Evolutionary conservation across 331 rosid species (phyloP), one percentile per base, ranked within the genome.

Genomic region (Malus hybrid): DNA sequence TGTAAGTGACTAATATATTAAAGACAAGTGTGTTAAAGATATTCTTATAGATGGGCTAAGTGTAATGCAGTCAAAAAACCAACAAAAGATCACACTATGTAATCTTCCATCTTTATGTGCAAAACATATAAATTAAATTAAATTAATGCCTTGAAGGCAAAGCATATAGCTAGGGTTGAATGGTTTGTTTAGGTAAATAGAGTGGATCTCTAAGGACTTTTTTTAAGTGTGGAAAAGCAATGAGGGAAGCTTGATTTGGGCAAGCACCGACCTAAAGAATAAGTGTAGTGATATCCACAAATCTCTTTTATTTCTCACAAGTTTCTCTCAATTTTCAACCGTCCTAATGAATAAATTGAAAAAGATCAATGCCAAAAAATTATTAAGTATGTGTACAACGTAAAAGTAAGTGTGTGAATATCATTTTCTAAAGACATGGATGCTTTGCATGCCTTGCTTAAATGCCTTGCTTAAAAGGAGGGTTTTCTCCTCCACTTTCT

Each of bases 211-310:
- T 79, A 71, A 63, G 80, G 78, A 32, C 14, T 27, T 62, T 27
- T 61, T 28, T 11, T 27, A 10, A 86, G 86, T 28, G 63, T 48
- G 69, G 73, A 73, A 83, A 88, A 78, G 80, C 67, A 73, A 73
- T 65, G 81, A 80, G 15, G 55, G 57, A 36, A 56, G 74, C 34
- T 78, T 84, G 93, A 91, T 78, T 78, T 78, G 80, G 89, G 87
- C 90, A 78, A 78, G 80, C 88, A 87, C 93, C 84, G 75, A 80
- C 81, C 57, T 69, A 27, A 31, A 18, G 19, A 78, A 39, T 39
- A 39, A 39, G 44, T 0, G 44, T 39, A 39, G 44, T 39, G 0
- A 2, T 39, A 39, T 39, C 44, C 44, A 39, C 44, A 39, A 2
- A 39, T 4, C 0, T 9, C 8, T 39, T 36, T 39, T 39, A 39